Evolutionary conservation across 2,329 filamentous ascomycete species (phyloP).

Genomic region (Epichloe bromicola): DNA sequence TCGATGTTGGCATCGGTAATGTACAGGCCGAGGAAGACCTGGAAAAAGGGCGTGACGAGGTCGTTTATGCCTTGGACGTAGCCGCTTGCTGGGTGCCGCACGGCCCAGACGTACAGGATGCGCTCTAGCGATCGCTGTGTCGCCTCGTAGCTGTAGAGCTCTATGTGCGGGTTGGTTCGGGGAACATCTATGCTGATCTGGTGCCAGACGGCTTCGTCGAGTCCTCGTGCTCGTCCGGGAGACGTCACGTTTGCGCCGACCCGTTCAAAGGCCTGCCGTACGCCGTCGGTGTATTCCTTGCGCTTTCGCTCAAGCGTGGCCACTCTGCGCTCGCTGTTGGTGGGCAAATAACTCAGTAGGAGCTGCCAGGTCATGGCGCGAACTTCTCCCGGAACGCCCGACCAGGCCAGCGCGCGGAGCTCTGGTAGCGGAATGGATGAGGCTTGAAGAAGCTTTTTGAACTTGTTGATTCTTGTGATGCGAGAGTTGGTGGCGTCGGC

Average conservation of each 20-base stretch:
- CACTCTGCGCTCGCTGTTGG: constrained; percentile 87
- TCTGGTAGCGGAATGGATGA: constrained; percentile 80
- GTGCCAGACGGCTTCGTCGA: constrained; percentile 98
- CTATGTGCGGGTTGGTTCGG: constrained; percentile 88
- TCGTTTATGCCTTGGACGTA: constrained; percentile 99
- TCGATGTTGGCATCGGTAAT: constrained; percentile 91
- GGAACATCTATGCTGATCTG: constrained; percentile 98
- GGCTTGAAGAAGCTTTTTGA: constrained; percentile 88
- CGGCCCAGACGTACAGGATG: constrained; percentile 95
- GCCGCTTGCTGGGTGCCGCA: constrained; percentile 89
- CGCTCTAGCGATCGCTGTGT: constrained; percentile 89
- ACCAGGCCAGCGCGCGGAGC: constrained; percentile 79
- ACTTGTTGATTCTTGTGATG: constrained; percentile 94
- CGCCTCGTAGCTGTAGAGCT: constrained; percentile 89
- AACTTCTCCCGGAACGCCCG: constrained; percentile 85
- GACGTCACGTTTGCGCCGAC: constrained; percentile 34
- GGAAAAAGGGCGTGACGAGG: constrained; percentile 93
- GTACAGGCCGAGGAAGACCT: constrained; percentile 89
- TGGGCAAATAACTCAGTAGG: constrained; percentile 85
- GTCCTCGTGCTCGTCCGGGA: constrained; percentile 43
- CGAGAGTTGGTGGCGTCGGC: constrained; percentile 74
- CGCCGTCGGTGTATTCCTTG: constrained; percentile 92
- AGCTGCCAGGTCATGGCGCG: constrained; percentile 99
- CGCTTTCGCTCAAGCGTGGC: constrained; percentile 85
- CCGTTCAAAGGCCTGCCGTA: constrained; percentile 58